Evolutionary conservation across 805 yeast species (phyloP), one percentile per base, ranked within the genome.

Genomic region (Suhomyces emberorum): DNA sequence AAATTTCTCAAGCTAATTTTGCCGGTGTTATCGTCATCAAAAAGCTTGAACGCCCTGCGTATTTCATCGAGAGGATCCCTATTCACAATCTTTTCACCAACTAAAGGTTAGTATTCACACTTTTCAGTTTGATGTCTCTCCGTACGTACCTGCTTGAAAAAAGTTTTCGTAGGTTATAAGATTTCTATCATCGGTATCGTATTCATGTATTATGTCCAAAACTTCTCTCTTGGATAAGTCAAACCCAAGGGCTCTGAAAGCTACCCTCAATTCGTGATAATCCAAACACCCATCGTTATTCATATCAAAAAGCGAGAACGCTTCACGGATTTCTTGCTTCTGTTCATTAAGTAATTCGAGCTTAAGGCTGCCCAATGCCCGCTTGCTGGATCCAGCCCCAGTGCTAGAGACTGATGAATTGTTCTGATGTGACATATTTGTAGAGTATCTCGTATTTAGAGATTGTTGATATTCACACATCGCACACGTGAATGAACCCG

Each of bases 51-150:
- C 0, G 98, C 98, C 33, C 97, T 69, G 41, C 78, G 75, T 14
- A 93, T 83, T 55, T 93, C 99, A 32, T 91, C 98, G 39, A 85
- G 57, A 4, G 98, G 98, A 56, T 93, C 97, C 52, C 98, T 72
- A 35, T 83, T 81, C 11, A 84, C 64, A n/a, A 93, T 84, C 62
- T 76, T 81, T 39, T 79, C 84, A 1, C 95, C 89, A 63, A 87
- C 88, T 64, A 59, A 32, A 9, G 15, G 58, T 58, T 57, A 54
- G 63, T 57, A 52, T 20, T 5, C 7, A 11, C 26, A 23, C 12
- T 23, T n/a, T 20, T 20, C 23, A 20, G 23, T 10, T 10, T 24
- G 27, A 11, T 6, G 6, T 18, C 9, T 18, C 16, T 23, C 4
- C 15, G 15, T 43, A 71, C 78, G 43, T 72, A 78, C 81, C 81